Evolutionary conservation across 768 basidiomycete genomes (phyloP), one percentile per base, ranked within the genome.

Genomic region (Chlorophyllum brunneum): DNA sequence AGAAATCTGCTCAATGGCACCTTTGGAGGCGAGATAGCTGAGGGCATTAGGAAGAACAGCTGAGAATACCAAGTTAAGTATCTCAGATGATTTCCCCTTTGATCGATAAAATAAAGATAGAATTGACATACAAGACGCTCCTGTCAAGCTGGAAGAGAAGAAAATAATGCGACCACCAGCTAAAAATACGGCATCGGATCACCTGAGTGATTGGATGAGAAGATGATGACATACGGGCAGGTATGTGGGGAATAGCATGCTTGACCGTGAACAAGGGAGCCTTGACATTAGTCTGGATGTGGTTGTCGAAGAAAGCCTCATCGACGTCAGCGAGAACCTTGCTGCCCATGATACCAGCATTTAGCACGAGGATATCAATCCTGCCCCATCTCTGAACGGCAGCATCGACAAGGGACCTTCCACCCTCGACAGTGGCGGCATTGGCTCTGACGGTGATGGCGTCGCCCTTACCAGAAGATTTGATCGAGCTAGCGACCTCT

Each of bases 301-400:
- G 76, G 16, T 61, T 59, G 47, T 83, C 78, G 58, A 71, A 83
- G 55, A 72, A 72, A n/a, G 63, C 66, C 60, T 83, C 80, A 44
- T 79, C 78, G 16, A 79, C 62, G 20, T 80, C 76, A 11, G 66
- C 68, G n/a, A 84, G 63, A 18, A 67, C 63, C 56, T 69, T 77
- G 58, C 67, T 71, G 8, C 75, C 75, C 81, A 82, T 81, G 46
- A 81, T 65, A 3, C 77, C 80, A 4, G 82, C 79, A 60, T 82
- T 83, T 42, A 81, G 68, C 9, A 83, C 76, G 27, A 85, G 63
- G 54, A 85, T 80, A 58, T 85, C 81, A 50, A 84, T 62, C 51
- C 66, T 69, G 4, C 81, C 79, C 52, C 80, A 78, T 4, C 67
- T 68, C 54, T 70, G 71, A 20, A 80, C 58, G 4, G 81, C 70